Percentiles rank a stretch among this genome's conserved stretches.
Conservation (phyloP, 108 stramenopile genomes). For the Cyclotella kingstonii region DNA sequence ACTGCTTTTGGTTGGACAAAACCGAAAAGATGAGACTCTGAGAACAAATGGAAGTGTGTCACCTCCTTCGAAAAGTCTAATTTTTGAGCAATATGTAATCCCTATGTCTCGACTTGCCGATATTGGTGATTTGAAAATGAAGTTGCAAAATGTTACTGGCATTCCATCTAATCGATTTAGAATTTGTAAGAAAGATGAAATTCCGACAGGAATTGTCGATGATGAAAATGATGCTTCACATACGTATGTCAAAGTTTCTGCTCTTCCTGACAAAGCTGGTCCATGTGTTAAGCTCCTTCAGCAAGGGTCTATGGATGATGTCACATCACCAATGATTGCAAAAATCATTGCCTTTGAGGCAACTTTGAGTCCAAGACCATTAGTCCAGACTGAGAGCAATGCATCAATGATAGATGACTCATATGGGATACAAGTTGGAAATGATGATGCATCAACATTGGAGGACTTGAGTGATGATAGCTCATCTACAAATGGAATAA, state of each 20-base stretch:
- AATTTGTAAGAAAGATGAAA: conserved; percentile 64
- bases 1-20: conserved; percentile 14
- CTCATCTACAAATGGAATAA: conserved; percentile 9
- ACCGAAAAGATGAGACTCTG: conserved; percentile 13
- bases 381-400: not conserved
- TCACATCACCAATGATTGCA: conserved; percentile 42
- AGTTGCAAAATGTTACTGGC: conserved; percentile 75
- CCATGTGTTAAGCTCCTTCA: conserved; percentile 68
- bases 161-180: conserved; percentile 56
- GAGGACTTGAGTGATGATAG: conserved; percentile 36
- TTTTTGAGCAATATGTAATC: conserved; percentile 74
- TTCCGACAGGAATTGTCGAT: conserved; percentile 37
- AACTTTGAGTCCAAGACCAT: conserved; percentile 56
- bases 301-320: conserved; percentile 44
- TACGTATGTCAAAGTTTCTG: conserved; percentile 44
- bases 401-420: not conserved
- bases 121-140: conserved; percentile 73
- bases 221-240: conserved; percentile 38
- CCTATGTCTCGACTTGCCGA: conserved; percentile 83
- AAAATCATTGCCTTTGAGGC: conserved; percentile 75
- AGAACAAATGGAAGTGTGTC: not conserved
- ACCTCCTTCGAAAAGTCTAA: conserved; percentile 68
- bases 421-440: conserved; percentile 10
- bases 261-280: conserved; percentile 77
- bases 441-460: conserved; percentile 24